Evolutionary conservation across 257 asterid genomes (phyloP).

Genomic region (Paraleonurus japonicus): DNA sequence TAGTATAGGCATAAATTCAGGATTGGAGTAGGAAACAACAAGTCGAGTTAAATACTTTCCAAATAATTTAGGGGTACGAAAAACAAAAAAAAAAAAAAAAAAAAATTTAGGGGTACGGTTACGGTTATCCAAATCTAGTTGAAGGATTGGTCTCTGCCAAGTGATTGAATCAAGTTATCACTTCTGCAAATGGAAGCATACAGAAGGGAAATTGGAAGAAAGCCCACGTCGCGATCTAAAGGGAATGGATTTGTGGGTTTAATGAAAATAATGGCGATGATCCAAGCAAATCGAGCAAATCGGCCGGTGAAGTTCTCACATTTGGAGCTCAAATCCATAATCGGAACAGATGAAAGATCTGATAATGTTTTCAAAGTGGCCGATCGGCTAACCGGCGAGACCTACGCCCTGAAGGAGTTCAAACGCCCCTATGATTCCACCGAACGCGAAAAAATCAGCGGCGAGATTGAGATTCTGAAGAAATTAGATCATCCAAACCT

Average conservation of each 20-base stretch:
- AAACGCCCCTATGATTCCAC: not conserved
- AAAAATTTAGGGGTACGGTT: too few relatives aligned
- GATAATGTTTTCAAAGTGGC: constrained; percentile 17
- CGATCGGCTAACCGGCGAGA: constrained; percentile 14
- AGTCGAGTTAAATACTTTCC: too few relatives aligned
- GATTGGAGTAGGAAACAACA: too few relatives aligned
- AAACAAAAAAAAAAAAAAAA: too few relatives aligned
- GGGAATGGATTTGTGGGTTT: not conserved
- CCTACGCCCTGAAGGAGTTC: constrained; percentile 25
- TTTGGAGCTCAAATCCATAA: constrained; percentile 3
- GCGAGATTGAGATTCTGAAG: constrained; percentile 21
- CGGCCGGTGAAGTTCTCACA: not conserved
- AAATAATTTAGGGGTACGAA: too few relatives aligned
- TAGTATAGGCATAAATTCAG: too few relatives aligned
- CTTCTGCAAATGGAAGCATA: not conserved
- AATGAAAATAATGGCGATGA: not conserved
- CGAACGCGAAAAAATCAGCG: constrained; percentile 13
- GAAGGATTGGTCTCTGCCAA: not conserved
- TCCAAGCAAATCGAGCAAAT: not conserved
- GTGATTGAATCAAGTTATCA: not conserved
- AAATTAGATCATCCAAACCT: constrained; percentile 30
- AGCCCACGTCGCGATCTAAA: not conserved
- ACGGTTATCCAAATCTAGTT: not conserved
- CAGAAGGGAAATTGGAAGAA: not conserved
- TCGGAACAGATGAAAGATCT: not conserved